Evolutionary conservation across 257 asterid genomes (phyloP), one percentile per base, ranked within the genome.

Genomic region (Scutellaria baicalensis): DNA sequence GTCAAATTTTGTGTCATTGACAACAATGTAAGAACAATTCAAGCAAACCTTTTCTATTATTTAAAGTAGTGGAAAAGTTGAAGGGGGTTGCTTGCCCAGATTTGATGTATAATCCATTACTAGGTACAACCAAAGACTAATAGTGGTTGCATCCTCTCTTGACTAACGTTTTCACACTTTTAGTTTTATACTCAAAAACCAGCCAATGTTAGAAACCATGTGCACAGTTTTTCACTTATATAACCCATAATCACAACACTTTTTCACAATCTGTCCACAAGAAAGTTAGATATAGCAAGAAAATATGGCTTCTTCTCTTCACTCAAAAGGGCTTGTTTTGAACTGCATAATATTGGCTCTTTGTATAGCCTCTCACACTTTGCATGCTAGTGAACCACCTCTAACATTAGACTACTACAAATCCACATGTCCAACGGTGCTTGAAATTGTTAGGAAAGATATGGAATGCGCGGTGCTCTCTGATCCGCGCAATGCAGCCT

Each of bases 381-480:
- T 75, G 73, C 63, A 56, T 59, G 95, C 89, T 57, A 80, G 84
- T 44, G 90, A 93, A 66, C 89, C 89, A 9, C 87, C 80, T 72
- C 66, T 93, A 60, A 85, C 88, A 40, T 72, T 90, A 44, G 98
- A 86, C 62, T 93, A 86, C 80, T 93, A 93, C 71, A 78, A 83
- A 45, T 69, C 87, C 5, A 81, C 87, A 4, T 93, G 97, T 68
- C 98, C 96, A 0, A 68, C 76, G 5, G 82, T 83, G 33, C 83
- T 84, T 8, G 95, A 86, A 23, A 65, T 84, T 2, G 85, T 93
- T 5, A 73, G 87, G 81, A 93, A 78, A 65, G 98, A 90, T 78
- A 90, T 88, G 97, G 96, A 93, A 50, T 93, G 98, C 21, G 90
- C 88, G 7, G 97, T 89, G 42, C 85, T 90, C 8, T 85, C 97